Evolutionary conservation across 208 protist species (phyloP), one percentile per base, ranked within the genome.

Genomic region (Endotrypanum monterogeii): DNA sequence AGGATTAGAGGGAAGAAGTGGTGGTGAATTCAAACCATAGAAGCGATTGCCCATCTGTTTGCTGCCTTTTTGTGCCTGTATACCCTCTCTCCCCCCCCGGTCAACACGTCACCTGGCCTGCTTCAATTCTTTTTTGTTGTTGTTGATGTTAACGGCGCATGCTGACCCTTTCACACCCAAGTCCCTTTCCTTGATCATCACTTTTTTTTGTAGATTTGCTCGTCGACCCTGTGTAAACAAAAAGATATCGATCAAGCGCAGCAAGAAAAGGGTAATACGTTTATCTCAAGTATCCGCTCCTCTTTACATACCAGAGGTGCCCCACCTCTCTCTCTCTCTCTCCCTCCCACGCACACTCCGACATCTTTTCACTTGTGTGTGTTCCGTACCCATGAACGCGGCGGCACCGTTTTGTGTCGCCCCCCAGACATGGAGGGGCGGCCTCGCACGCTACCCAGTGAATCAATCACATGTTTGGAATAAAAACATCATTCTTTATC

Each of bases 401-500:
- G 52, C 57, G 28, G 37, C 50, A 16, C 60, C 75, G 3, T 79
- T 79, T 62, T 79, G 75, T 50, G 65, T 67, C 18, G 75, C 75
- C 11, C 68, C 68, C 50, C 67, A 58, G 75, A 74, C 68, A 44
- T 79, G 75, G 75, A 67, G 70, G 35, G 75, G 71, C 51, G 75
- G 75, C 25, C 67, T 86, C 39, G 16, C 32, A 30, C 73, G 66
- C 28, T 85, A 81, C 76, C 72, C 73, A 20, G 65, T 57, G 7
- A 55, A 56, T n/a, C 39, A 74, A n/a, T 84, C 79, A 20, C 51
- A 72, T 23, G 28, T 62, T 28, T 84, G 79, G 75, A 83, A 83
- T 76, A 83, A 83, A 75, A 77, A 69, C 3, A 68, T 75, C 23
- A 35, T 41, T 23, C 63, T 83, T 46, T 50, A 79, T 50, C 71